These are phyloP conservation scores for Vigna unguiculata DNA, from an alignment of 306 rosid species.

Conservation along the genomic window DNA sequence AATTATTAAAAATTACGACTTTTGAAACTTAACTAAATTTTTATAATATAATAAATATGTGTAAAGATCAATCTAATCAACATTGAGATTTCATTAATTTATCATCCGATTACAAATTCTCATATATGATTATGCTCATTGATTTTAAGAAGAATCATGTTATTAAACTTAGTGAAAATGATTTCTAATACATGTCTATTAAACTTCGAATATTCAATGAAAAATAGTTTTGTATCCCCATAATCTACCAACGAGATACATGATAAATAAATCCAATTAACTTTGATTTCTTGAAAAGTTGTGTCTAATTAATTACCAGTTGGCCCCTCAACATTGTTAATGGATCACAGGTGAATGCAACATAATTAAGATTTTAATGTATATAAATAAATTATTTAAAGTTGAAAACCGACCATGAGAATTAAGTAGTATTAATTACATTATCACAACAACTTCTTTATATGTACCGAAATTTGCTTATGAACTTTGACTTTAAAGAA, in stretches of 20 bases:
- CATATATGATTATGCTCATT: not conserved
- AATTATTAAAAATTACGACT: too few relatives aligned
- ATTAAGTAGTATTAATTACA: slow-evolving; percentile 14
- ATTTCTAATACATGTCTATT: not conserved
- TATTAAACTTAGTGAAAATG: not conserved
- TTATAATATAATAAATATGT: too few relatives aligned
- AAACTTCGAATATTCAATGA: not conserved
- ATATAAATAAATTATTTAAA: slow-evolving; percentile 11
- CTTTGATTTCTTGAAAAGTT: slow-evolving; percentile 7
- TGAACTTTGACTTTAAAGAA: slow-evolving; percentile 33
- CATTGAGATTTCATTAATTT: too few relatives aligned
- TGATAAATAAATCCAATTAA: not conserved
- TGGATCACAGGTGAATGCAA: slow-evolving; percentile 31
- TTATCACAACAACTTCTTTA: slow-evolving; percentile 11
- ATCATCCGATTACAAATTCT: not conserved
- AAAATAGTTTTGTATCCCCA: not conserved
- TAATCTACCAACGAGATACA: not conserved
- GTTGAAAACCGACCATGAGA: slow-evolving; percentile 37
- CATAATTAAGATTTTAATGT: not conserved
- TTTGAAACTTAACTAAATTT: too few relatives aligned
- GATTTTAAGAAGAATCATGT: not conserved
- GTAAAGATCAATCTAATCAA: too few relatives aligned
- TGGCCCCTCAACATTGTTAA: slow-evolving; percentile 3
- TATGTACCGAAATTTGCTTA: not conserved
- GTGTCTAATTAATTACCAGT: slow-evolving; percentile 9